A percentile compares a stretch with the other conserved stretches of the same genome.
Conservation (phyloP, 1,139 yeast genomes). For the Blastobotrys apis region DNA sequence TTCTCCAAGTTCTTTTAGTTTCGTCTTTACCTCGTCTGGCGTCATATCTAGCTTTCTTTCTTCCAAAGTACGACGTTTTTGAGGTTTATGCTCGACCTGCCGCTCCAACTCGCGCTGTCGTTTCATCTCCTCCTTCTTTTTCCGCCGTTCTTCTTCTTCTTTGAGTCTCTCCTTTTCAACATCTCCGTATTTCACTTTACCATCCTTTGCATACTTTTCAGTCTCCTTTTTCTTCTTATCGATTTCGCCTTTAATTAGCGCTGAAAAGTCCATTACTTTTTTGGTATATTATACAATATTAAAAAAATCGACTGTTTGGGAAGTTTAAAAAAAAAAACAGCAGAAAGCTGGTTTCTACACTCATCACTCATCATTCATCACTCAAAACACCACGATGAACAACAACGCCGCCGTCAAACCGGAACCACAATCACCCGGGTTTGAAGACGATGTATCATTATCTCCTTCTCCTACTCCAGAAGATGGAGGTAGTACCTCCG, state of each 20-base stretch:
- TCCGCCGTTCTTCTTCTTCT: constrained; percentile 27
- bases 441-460: constrained; percentile 38
- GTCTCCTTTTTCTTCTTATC: constrained; percentile 31
- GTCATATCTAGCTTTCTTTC: constrained; percentile 17
- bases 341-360: not conserved
- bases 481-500: no score
- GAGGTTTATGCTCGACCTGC: constrained; percentile 24
- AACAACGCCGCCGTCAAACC: not conserved
- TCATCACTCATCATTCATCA: not conserved
- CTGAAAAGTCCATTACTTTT: constrained; percentile 32
- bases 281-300: no score
- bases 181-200: constrained; percentile 21
- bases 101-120: constrained; percentile 27
- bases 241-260: constrained; percentile 32
- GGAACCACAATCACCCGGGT: constrained; percentile 15
- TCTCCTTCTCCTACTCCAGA: constrained; percentile 33
- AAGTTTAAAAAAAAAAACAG: not conserved
- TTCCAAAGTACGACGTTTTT: constrained; percentile 18
- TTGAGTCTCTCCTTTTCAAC: constrained; percentile 26
- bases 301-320: constrained; percentile 5
- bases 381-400: not conserved
- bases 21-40: constrained; percentile 49
- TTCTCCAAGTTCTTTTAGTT: constrained; percentile 39
- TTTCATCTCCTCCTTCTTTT: constrained; percentile 26
- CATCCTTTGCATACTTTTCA: constrained; percentile 4